Evolutionary conservation across 345 rosid genomes (phyloP).

Genomic region (Lumnitzera racemosa): DNA sequence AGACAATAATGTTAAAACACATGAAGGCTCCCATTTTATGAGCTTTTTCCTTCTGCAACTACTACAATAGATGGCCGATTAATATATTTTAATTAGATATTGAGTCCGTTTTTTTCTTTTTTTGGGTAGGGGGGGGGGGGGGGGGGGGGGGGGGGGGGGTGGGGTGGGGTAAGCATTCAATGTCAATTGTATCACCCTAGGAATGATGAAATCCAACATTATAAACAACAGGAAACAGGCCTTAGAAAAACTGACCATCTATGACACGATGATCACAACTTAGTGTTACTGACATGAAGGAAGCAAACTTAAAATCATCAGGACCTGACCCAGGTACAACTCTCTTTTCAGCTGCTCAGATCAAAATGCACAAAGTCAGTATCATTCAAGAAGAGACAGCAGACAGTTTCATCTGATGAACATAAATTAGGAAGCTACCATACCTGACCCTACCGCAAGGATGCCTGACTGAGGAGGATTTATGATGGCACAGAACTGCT

Average conservation of each 20-base stretch:
- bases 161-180: too few relatives aligned
- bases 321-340: conserved; percentile 63
- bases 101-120: too few relatives aligned
- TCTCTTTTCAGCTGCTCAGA: conserved; percentile 78
- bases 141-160: too few relatives aligned
- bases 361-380: not conserved
- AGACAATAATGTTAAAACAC: too few relatives aligned
- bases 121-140: too few relatives aligned
- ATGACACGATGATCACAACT: conserved; percentile 98
- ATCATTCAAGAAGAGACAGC: not conserved
- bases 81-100: too few relatives aligned
- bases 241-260: conserved; percentile 47
- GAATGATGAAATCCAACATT: too few relatives aligned
- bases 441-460: conserved; percentile 92
- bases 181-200: too few relatives aligned
- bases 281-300: conserved; percentile 78
- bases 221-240: too few relatives aligned
- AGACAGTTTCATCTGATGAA: not conserved
- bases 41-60: too few relatives aligned
- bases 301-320: conserved; percentile 63
- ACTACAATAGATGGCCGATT: too few relatives aligned
- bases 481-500: conserved; percentile 87
- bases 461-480: conserved; percentile 97
- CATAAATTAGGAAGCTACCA: conserved; percentile 7
- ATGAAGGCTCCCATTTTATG: not conserved